phyloP scores from a whole-genome alignment of 768 basidiomycete genomes.

The Panaeolus papilionaceus region DNA sequence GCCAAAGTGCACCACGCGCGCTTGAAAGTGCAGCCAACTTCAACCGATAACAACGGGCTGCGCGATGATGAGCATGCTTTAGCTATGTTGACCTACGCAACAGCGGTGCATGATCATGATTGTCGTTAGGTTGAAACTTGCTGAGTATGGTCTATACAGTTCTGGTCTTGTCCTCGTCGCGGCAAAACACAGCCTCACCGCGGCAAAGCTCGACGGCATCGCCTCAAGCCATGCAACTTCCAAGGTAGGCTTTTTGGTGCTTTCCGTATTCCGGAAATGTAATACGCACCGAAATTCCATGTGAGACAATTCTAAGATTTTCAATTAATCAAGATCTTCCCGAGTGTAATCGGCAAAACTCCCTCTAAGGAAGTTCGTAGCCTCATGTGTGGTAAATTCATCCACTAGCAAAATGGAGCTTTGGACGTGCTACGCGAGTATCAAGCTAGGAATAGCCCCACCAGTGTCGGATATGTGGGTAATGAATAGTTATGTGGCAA shows the following conservation, averaged over 20 bases:
- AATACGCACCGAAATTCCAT: neutral
- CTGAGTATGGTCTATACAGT: neutral
- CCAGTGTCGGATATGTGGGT: neutral
- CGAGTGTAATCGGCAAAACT: neutral
- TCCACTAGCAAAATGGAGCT: neutral
- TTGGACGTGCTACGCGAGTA: neutral
- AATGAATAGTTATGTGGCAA: neutral
- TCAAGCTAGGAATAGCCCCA: neutral
- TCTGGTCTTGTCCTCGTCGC: neutral
- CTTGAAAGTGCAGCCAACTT: neutral
- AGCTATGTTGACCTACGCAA: neutral
- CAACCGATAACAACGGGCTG: neutral
- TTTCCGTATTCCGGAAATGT: slow-evolving; percentile 3
- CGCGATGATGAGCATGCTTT: neutral
- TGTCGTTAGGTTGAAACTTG: neutral
- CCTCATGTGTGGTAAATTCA: neutral
- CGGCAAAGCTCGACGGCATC: neutral
- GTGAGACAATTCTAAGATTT: neutral
- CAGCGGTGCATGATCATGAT: neutral
- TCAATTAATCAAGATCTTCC: neutral
- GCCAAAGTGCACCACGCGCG: slow-evolving; percentile 2
- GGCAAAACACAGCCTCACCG: neutral
- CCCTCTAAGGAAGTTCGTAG: neutral
- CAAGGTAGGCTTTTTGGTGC: slow-evolving; percentile 5
- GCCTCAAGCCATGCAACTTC: neutral